A percentile compares a stretch with the other conserved stretches of the same genome.
phyloP scores from a whole-genome alignment of 108 stramenopile species.

The Conticribra guillardii region DNA sequence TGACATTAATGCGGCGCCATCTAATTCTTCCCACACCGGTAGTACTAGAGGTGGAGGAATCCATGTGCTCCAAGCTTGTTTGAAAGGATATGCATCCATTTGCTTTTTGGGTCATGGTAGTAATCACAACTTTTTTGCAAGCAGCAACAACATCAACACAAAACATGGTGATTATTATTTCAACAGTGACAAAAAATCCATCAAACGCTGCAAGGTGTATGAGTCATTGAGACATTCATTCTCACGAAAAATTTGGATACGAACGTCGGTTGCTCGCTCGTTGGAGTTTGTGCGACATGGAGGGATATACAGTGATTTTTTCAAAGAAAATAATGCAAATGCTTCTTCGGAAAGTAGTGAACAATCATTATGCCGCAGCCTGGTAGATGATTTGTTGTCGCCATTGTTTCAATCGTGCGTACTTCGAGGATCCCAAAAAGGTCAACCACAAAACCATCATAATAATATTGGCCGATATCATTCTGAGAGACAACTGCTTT shows the following conservation, averaged over 20 bases:
- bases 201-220: conserved; percentile 8
- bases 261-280: conserved; percentile 9
- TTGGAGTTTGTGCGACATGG: background rate
- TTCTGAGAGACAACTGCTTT: conserved; percentile 22
- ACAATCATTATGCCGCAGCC: conserved; percentile 1
- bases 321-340: too few species aligned
- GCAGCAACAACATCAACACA: background rate
- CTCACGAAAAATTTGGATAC: conserved; percentile 42
- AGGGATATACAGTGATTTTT: too few species aligned
- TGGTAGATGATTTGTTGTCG: conserved; percentile 1
- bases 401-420: conserved; percentile 26
- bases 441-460: background rate
- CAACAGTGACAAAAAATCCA: background rate
- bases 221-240: conserved; percentile 13
- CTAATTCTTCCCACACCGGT: background rate
- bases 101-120: background rate
- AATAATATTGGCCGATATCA: background rate
- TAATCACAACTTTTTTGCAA: background rate
- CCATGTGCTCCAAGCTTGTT: conserved; percentile 28
- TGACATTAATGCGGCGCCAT: background rate
- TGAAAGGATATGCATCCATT: conserved; percentile 34
- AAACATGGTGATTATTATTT: conserved; percentile 1
- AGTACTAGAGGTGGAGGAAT: conserved; percentile 24
- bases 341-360: background rate
- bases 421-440: conserved; percentile 4